Base-by-base conservation (phyloP, 1,139 yeast genomes). In the Taphrina deformans region DNA sequence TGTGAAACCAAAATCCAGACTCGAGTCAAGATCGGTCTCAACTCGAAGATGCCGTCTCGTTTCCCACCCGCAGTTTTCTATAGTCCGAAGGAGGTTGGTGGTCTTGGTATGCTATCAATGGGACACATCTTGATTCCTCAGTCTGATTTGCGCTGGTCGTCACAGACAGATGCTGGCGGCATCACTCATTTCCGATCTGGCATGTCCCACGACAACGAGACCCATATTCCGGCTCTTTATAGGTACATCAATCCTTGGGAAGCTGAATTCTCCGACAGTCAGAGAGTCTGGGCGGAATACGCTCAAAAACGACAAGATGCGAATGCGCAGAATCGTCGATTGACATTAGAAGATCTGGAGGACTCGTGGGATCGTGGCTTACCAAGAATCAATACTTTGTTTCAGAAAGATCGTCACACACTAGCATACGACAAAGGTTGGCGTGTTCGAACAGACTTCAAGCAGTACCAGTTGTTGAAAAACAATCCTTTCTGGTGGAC, bases 41-140 rank as follows among this genome's bases (percentile, higher is more conserved):
- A 95, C 73, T 92, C 98, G 7, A 95, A 95, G 76, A 95, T 95
- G 99, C 99, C 99, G 0, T 86, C 97, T 0, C 81, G 99, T 64
- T 95, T 95, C 77, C 99, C 99, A 2, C 99, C 99, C 0, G 98
- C 97, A 1, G 99, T 95, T 0, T 95, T 95, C 71, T 95, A 95
- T 74, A 90, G 99, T 0, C 99, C 99, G 0, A 93, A 91, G 71
- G 99, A 95, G 74, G 78, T 95, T 9, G 99, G 99, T 62, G 99
- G 99, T 44, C 78, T 95, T 55, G 99, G 99, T 21, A 95, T 95
- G 99, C 79, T 95, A 27, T 89, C 97, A 79, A 98, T 98, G 0
- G 89, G 97, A 16, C 99, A 95, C 75, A 89, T 93, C 61, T 79
- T 93, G 70, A 93, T 95, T 70, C 99, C 99, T 0, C 89, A 96